Conservation (phyloP, 2,329 filamentous ascomycete genomes). For the Claviceps monticola region DNA sequence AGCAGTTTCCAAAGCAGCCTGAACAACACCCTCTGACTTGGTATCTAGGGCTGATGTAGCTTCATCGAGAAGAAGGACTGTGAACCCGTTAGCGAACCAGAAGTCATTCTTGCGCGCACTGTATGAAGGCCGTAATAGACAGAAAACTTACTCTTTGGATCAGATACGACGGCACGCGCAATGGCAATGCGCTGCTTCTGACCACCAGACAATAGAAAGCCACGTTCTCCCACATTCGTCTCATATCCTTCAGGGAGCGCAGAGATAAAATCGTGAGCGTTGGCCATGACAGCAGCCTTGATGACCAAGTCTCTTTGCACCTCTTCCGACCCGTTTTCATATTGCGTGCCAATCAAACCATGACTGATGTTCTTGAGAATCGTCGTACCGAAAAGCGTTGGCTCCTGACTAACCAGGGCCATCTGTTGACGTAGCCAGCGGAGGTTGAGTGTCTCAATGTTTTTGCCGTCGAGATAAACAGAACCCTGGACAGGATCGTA, state of each 20-base stretch:
- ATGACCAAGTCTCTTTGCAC: conserved; percentile 58
- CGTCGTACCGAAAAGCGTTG: conserved; percentile 75
- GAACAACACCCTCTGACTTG: conserved; percentile 86
- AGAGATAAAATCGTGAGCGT: conserved; percentile 84
- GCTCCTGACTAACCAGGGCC: conserved; percentile 84
- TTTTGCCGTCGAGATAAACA: conserved; percentile 69
- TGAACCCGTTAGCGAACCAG: conserved; percentile 12
- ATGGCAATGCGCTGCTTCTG: conserved; percentile 97
- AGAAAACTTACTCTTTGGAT: conserved; percentile 53
- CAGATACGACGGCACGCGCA: conserved; percentile 75
- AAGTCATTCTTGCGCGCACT: background rate
- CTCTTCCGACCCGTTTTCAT: conserved; percentile 53
- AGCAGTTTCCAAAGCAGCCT: conserved; percentile 79
- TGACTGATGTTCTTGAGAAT: conserved; percentile 86
- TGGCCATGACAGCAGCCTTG: conserved; percentile 76
- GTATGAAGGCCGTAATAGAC: background rate
- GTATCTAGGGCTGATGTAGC: conserved; percentile 90
- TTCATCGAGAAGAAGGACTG: conserved; percentile 78
- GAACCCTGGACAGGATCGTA: conserved; percentile 76
- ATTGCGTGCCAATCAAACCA: conserved; percentile 72
- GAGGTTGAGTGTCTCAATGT: conserved; percentile 70
- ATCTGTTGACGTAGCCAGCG: conserved; percentile 88
- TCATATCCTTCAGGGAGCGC: conserved; percentile 77
- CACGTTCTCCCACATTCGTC: conserved; percentile 89
- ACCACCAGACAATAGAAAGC: conserved; percentile 82